Percentiles rank a stretch among this genome's conserved stretches.
phyloP scores from a whole-genome alignment of 352 stramenopile species.

The Pythium chondricola region DNA sequence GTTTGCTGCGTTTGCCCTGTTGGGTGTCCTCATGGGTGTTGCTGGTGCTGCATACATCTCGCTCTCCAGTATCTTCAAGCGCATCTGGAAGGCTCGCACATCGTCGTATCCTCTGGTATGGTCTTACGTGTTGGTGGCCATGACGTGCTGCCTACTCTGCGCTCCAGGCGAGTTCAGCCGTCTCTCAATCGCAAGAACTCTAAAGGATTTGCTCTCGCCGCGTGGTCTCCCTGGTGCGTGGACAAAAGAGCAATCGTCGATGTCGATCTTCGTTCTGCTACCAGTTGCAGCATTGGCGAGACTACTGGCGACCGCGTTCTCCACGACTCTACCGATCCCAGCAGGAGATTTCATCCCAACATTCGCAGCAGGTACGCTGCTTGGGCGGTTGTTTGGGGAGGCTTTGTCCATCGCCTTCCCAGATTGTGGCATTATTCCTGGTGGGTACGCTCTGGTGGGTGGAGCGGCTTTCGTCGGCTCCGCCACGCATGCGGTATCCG shows the following conservation, averaged over 20 bases:
- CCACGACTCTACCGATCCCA: conserved; percentile 45
- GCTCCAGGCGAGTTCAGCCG: conserved; percentile 32
- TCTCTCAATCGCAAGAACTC: conserved; percentile 22
- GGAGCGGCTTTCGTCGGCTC: conserved; percentile 52
- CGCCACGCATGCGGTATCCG: conserved; percentile 60
- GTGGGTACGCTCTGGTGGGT: conserved; percentile 62
- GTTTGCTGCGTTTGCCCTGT: conserved; percentile 37
- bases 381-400: conserved; percentile 56
- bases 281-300: conserved; percentile 27
- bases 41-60: conserved; percentile 44
- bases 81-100: conserved; percentile 27
- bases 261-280: conserved; percentile 28
- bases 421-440: conserved; percentile 28
- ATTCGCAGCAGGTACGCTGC: conserved; percentile 47
- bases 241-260: conserved; percentile 18
- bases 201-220: conserved; percentile 27
- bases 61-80: conserved; percentile 29
- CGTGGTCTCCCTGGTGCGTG: conserved; percentile 22
- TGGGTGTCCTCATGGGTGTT: conserved; percentile 43
- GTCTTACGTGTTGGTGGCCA: conserved; percentile 25
- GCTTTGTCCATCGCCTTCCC: conserved; percentile 32
- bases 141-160: conserved; percentile 31
- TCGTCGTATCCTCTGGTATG: conserved; percentile 19
- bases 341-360: conserved; percentile 58
- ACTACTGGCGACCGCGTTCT: conserved; percentile 35